phyloP scores from a whole-genome alignment of 2,329 filamentous ascomycete genomes.

The Rhinocladiella similis region DNA sequence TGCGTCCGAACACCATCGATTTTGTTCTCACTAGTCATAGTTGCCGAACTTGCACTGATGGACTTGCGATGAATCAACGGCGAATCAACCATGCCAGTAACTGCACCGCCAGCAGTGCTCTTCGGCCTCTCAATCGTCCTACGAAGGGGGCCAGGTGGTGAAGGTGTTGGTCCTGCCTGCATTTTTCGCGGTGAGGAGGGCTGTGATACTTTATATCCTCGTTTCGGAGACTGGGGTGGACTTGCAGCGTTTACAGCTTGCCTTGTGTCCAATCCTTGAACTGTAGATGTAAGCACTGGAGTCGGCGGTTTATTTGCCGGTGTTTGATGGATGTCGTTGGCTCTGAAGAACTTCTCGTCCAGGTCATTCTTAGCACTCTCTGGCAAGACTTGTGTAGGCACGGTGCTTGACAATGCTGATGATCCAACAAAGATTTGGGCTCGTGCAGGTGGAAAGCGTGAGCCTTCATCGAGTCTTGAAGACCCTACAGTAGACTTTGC shows the following conservation, averaged over 20 bases:
- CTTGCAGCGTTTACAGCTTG: not conserved
- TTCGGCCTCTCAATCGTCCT: conserved; percentile 15
- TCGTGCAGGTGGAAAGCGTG: conserved; percentile 24
- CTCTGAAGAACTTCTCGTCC: conserved; percentile 62
- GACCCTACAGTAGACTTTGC: conserved; percentile 53
- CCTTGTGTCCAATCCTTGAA: not conserved
- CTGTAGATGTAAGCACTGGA: not conserved
- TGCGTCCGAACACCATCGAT: conserved; percentile 5
- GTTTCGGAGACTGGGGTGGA: conserved; percentile 20
- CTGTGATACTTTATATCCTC: not conserved
- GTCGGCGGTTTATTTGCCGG: not conserved
- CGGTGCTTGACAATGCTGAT: conserved; percentile 3
- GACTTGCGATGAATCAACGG: conserved; percentile 21
- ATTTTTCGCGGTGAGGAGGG: conserved; percentile 16
- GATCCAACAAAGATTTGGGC: conserved; percentile 34
- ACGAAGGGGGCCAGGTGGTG: conserved; percentile 6
- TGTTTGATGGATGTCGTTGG: conserved; percentile 61
- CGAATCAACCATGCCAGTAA: not conserved
- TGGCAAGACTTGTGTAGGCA: not conserved
- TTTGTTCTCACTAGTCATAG: conserved; percentile 2
- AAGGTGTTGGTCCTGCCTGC: not conserved
- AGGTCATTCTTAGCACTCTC: conserved; percentile 47
- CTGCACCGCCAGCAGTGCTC: conserved; percentile 5
- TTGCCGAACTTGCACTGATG: conserved; percentile 24
- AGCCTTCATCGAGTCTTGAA: conserved; percentile 36